Evolutionary conservation across 2,329 filamentous ascomycete species (phyloP), one percentile per base, ranked within the genome.

Genomic region (Trichoderma sp.): DNA sequence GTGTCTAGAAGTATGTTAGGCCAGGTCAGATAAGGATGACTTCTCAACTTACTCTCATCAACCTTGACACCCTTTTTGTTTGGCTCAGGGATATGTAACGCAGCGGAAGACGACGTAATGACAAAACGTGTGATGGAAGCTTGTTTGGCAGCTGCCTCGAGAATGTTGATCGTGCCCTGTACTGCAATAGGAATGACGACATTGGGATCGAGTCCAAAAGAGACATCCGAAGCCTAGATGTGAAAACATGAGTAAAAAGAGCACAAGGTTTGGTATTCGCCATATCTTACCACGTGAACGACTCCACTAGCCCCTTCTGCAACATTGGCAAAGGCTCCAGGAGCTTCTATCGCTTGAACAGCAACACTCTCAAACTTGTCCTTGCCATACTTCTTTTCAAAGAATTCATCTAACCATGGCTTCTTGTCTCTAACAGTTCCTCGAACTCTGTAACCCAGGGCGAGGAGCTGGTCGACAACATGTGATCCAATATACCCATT

Each of bases 401-500:
- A 63, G 13, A 52, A 52, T 3, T 30, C 21, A 52, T 63, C 59
- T 6, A 63, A 18, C 59, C 59, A 63, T 10, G 59, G 59, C 10
- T 63, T 63, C 2, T 26, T 34, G n/a, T 51, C 28, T 26, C 58
- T 26, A 26, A 58, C 51, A 5, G 81, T 82, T 1, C 81, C 82
- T 28, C 81, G 79, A 13, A 84, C 82, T 13, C 74, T 75, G 70
- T 79, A 83, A 13, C 82, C 82, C 0, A 71, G 69, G 1, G 71
- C 56, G 3, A 83, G 75, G 5, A 82, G 73, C 60, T 80, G 73
- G 54, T 79, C 74, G 14, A 76, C 78, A n/a, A 81, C 73, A 46
- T 83, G 77, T 2, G 77, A 78, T 28, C 71, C 81, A 32, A 84
- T 76, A 70, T 78, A 79, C 5, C 81, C 81, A 65, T 79, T 83